These are phyloP conservation scores for Chalciporus pseudorubinellus DNA, from an alignment of 768 basidiomycete genomes.

Conservation along the genomic window DNA sequence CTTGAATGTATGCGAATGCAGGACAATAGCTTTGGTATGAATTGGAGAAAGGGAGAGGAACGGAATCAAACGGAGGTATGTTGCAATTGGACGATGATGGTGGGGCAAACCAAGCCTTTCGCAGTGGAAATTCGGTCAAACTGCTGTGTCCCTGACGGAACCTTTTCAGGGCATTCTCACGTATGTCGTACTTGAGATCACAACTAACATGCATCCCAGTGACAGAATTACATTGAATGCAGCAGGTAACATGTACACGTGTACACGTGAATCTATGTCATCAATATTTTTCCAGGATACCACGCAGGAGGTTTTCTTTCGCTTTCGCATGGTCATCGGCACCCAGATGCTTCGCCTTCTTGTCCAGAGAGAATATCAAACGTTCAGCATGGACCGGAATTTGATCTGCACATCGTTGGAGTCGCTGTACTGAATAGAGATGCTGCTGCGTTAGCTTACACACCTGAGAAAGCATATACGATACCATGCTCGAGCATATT, in stretches of 20 bases:
- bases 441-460: slow-evolving; percentile 8
- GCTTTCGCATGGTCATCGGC: slow-evolving; percentile 33
- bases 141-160: slow-evolving; percentile 2
- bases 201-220: not conserved
- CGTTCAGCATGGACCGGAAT: slow-evolving; percentile 54
- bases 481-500: slow-evolving; percentile 49
- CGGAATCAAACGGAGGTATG: slow-evolving; percentile 4
- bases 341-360: slow-evolving; percentile 43
- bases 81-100: slow-evolving; percentile 1
- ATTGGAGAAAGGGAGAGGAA: too few species aligned
- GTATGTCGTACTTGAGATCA: slow-evolving; percentile 2
- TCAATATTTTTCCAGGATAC: slow-evolving; percentile 35
- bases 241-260: not conserved
- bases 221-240: not conserved
- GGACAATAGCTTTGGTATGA: not conserved
- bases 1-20: not conserved
- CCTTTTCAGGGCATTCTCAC: slow-evolving; percentile 21
- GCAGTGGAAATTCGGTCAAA: not conserved
- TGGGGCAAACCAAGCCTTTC: slow-evolving; percentile 11
- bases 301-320: slow-evolving; percentile 34
- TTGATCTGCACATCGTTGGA: slow-evolving; percentile 40
- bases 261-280: not conserved
- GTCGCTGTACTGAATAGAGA: slow-evolving; percentile 44
- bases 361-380: slow-evolving; percentile 51
- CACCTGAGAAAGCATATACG: not conserved